Conservation (phyloP, 2,329 filamentous ascomycete species). For the Botrytis hyacinthi region DNA sequence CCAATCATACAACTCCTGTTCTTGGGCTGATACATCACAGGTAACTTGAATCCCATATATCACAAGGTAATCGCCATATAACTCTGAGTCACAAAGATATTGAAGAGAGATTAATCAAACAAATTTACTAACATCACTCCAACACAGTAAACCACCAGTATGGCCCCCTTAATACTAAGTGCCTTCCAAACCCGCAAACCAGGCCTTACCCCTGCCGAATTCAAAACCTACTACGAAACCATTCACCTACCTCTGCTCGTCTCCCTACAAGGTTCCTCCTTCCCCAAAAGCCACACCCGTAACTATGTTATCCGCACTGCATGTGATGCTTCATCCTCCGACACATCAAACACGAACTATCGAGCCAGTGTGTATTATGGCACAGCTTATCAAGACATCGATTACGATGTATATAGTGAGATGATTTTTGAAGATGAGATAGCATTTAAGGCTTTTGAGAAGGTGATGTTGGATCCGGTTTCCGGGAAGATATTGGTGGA, state of each 20-base stretch:
- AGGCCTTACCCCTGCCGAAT: not conserved
- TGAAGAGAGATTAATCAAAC: not conserved
- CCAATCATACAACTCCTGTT: not conserved
- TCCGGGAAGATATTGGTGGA: not conserved
- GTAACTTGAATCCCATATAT: not conserved
- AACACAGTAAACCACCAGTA: not conserved
- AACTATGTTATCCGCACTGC: not conserved
- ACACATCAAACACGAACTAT: not conserved
- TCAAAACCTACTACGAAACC: slow-evolving; percentile 1
- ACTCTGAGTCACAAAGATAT: not conserved
- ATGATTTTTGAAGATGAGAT: not conserved
- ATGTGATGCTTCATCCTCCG: not conserved
- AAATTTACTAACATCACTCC: not conserved
- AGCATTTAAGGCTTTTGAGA: not conserved
- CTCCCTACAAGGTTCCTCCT: not conserved
- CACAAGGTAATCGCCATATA: not conserved
- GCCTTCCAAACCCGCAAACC: not conserved
- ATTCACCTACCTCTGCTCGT: not conserved
- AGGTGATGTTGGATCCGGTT: not conserved
- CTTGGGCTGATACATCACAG: not conserved
- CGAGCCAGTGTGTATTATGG: not conserved
- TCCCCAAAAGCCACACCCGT: not conserved
- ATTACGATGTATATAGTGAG: not conserved
- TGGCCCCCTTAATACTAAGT: not conserved
- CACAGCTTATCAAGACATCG: not conserved